These are phyloP conservation scores for Neofusicoccum cordaticola DNA, from an alignment of 2,329 filamentous ascomycete genomes.

Conservation along the genomic window DNA sequence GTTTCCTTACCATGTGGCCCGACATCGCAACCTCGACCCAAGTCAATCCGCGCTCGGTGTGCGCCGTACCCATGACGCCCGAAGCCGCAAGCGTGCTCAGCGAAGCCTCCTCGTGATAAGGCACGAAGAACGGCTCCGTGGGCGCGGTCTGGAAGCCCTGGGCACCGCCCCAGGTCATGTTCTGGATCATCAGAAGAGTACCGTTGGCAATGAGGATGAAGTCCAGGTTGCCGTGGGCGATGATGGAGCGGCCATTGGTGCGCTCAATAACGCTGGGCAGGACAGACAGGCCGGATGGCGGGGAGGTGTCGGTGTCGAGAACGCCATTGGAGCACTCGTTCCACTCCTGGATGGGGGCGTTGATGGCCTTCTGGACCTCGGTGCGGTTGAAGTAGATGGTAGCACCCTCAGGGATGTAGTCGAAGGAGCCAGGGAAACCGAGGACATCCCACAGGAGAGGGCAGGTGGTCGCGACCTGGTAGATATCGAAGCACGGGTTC, in stretches of 20 bases:
- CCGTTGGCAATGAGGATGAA: conserved; percentile 67
- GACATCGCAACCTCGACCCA: conserved; percentile 62
- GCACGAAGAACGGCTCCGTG: conserved; percentile 64
- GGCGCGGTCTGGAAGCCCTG: conserved; percentile 67
- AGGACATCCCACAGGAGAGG: conserved; percentile 33
- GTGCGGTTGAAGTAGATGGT: conserved; percentile 52
- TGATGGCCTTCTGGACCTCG: conserved; percentile 55
- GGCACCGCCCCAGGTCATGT: conserved; percentile 74
- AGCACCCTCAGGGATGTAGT: conserved; percentile 40
- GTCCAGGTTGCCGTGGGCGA: conserved; percentile 70
- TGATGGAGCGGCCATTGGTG: conserved; percentile 64
- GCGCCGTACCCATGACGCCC: conserved; percentile 67
- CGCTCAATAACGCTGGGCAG: conserved; percentile 71
- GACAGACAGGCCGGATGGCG: conserved; percentile 55
- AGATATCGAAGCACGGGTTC: conserved; percentile 54
- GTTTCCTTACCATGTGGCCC: conserved; percentile 61
- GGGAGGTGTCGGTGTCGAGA: conserved; percentile 51
- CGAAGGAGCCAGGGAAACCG: conserved; percentile 37
- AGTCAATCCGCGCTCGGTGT: conserved; percentile 74
- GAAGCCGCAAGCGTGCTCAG: conserved; percentile 54
- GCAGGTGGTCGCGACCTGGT: conserved; percentile 43
- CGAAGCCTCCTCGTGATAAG: conserved; percentile 49
- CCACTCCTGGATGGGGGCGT: conserved; percentile 60
- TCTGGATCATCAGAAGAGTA: conserved; percentile 70
- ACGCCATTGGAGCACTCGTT: conserved; percentile 54